Conservation (phyloP, 2,329 filamentous ascomycete genomes). For the Clonostachys rosea region DNA sequence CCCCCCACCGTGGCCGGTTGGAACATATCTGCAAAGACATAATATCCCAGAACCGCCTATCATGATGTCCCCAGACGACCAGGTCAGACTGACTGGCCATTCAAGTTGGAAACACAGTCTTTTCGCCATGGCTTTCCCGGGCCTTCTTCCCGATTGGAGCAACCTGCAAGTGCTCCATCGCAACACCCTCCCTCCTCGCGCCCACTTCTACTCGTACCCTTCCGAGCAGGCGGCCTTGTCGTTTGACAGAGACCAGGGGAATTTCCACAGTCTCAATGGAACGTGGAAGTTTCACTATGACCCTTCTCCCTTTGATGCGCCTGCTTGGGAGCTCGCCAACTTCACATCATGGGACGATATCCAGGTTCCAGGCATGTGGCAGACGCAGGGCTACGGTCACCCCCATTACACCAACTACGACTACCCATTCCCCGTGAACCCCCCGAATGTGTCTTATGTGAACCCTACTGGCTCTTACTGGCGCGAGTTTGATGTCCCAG, state of each 20-base stretch:
- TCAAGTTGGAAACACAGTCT: no score
- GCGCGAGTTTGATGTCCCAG: slow-evolving; percentile 47
- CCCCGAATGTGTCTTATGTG: slow-evolving; percentile 56
- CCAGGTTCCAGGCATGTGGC: slow-evolving; percentile 64
- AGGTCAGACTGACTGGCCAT: no score
- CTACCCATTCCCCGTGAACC: slow-evolving; percentile 61
- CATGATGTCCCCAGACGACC: no score
- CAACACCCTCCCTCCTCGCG: slow-evolving; percentile 7
- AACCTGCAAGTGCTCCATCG: slow-evolving; percentile 9
- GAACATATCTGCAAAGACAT: no score
- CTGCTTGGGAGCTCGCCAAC: slow-evolving; percentile 6
- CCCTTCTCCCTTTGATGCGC: slow-evolving; percentile 20
- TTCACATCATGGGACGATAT: slow-evolving; percentile 30
- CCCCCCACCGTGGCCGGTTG: no score
- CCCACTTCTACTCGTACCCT: slow-evolving; percentile 3
- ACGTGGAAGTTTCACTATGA: slow-evolving; percentile 29
- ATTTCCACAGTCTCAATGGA: slow-evolving; percentile 35
- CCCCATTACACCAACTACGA: slow-evolving; percentile 68
- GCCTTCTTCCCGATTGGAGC: slow-evolving; percentile 19
- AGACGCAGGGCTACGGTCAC: slow-evolving; percentile 61
- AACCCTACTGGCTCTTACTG: slow-evolving; percentile 64
- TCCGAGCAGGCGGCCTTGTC: slow-evolving; percentile 16
- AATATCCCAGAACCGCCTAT: no score
- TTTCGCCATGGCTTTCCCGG: neutral
- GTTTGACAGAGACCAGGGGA: slow-evolving; percentile 24